Evolutionary conservation across 2,329 filamentous ascomycete genomes (phyloP), one percentile per base, ranked within the genome.

Genomic region (Fusarium pseudoanthophilum): DNA sequence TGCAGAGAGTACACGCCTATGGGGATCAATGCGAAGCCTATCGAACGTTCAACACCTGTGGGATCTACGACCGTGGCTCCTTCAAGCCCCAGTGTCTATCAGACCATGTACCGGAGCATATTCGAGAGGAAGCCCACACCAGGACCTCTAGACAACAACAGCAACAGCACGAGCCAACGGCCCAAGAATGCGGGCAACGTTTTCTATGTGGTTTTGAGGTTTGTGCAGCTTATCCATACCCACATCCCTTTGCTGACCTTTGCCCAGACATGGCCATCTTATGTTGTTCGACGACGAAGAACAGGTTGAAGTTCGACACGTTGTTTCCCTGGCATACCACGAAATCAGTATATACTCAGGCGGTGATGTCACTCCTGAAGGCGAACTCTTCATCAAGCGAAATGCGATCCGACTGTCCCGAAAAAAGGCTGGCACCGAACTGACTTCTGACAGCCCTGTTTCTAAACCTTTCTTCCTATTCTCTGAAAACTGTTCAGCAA

Each of bases 211-310:
- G 94, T 97, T 53, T 82, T 98, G 68, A 92, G 95, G 93, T 75
- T 63, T 30, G 72, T 75, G 34, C 28, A 56, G 56, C 51, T 58
- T 60, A 26, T 34, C 28, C 52, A 37, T 37, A 34, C 34, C 58
- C 34, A n/a, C 45, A 42, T 55, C n/a, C 55, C 64, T 66, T 72
- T 59, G 64, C 55, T 66, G 57, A 58, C 40, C 20, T 21, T 37
- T 51, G 69, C 52, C 48, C 69, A 95, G 95, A 79, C 95, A 98
- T 82, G 95, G 95, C 42, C 95, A 98, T 80, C 85, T 99, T 57
- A 98, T 99, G 94, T 90, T 99, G 15, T 99, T 98, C 82, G 96
- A 99, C 80, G 95, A 98, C 79, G 91, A 94, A 60, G 94, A 97
- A 76, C 95, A 98, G 82, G 88, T 98, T 76, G 96, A 99, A 83